Evolutionary conservation across 371 early-diverging fungal species (phyloP).

Genomic region (Homolaphlyctis polyrhiza): DNA sequence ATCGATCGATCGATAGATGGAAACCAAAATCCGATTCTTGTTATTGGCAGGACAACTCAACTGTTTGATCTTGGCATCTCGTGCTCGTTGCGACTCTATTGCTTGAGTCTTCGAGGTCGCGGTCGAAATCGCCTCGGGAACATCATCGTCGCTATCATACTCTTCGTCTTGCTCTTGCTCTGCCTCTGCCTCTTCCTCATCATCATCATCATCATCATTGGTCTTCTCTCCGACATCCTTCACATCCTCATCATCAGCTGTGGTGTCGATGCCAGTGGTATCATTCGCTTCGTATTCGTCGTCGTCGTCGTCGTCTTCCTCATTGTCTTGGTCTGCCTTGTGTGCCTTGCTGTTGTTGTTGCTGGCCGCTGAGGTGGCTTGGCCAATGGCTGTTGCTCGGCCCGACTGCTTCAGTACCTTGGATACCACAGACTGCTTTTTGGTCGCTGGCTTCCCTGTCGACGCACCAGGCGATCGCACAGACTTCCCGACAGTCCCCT

Average conservation of each 20-base stretch:
- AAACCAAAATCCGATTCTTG: too few species aligned
- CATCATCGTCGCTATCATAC: background rate
- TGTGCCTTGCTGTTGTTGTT: background rate
- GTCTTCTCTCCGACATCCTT: background rate
- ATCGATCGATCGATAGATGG: too few species aligned
- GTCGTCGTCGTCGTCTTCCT: background rate
- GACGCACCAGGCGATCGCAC: too few species aligned
- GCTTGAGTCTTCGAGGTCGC: background rate
- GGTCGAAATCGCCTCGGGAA: constrained; percentile 1
- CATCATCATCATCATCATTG: background rate
- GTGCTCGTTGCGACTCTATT: background rate
- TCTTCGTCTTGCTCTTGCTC: background rate
- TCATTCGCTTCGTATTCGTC: background rate
- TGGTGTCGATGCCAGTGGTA: too few species aligned
- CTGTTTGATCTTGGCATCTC: too few species aligned
- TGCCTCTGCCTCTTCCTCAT: background rate
- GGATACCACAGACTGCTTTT: too few species aligned
- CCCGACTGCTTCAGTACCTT: too few species aligned
- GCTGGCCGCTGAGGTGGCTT: too few species aligned
- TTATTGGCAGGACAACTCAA: too few species aligned
- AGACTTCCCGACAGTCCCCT: too few species aligned
- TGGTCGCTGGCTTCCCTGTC: too few species aligned
- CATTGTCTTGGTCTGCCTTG: background rate
- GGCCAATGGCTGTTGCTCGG: too few species aligned
- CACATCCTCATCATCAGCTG: background rate